These are phyloP conservation scores for Petunia hybrid DNA, from an alignment of 305 asterid genomes.

Conservation along the genomic window DNA sequence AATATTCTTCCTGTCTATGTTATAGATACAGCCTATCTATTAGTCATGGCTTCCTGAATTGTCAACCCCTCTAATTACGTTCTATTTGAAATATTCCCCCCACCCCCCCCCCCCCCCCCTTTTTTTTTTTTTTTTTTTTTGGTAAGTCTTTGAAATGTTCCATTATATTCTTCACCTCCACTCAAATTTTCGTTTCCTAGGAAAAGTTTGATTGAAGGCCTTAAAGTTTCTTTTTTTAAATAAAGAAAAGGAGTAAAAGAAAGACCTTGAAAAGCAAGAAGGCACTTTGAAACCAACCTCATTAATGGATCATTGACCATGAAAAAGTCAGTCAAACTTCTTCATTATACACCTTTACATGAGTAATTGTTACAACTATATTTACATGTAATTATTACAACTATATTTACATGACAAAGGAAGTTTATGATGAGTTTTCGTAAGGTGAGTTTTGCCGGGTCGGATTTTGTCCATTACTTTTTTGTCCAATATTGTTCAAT, in stretches of 20 bases:
- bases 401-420: no score
- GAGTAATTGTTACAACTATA: neutral
- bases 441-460: no score
- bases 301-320: constrained; percentile 20
- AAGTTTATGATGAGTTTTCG: no score
- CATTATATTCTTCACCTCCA: neutral
- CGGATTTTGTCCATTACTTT: no score
- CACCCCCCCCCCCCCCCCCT: no score
- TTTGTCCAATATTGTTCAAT: no score
- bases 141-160: no score
- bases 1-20: no score
- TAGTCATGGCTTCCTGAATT: neutral
- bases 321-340: neutral
- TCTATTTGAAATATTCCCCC: neutral
- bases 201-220: constrained; percentile 8
- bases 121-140: no score
- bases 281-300: constrained; percentile 1
- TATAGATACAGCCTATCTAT: neutral
- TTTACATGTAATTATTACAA: no score
- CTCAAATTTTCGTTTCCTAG: neutral
- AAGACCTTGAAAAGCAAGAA: constrained; percentile 24
- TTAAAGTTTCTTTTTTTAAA: neutral
- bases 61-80: neutral
- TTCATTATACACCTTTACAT: neutral
- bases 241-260: neutral